Evolutionary conservation across 2,329 filamentous ascomycete species (phyloP).

Genomic region (Xylogone sp.): DNA sequence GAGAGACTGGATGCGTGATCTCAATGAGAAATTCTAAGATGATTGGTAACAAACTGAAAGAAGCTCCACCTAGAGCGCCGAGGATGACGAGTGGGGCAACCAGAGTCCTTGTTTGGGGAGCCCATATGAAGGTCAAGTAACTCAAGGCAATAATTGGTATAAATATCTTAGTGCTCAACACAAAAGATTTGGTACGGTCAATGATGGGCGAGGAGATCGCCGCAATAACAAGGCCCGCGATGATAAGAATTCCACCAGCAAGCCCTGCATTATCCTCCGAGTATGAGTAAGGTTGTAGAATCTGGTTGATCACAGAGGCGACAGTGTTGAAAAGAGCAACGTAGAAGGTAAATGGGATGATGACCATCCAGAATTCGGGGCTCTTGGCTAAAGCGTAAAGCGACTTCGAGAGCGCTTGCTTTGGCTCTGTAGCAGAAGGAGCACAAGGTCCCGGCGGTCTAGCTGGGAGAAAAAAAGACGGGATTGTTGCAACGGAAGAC

Average conservation of each 20-base stretch:
- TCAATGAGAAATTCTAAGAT: constrained; percentile 88
- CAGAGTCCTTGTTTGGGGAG: constrained; percentile 54
- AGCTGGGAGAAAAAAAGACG: constrained; percentile 77
- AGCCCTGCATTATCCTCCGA: constrained; percentile 82
- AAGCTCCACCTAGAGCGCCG: constrained; percentile 72
- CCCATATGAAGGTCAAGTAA: constrained; percentile 80
- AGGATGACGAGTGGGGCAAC: constrained; percentile 72
- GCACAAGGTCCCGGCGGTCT: constrained; percentile 74
- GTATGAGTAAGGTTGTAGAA: constrained; percentile 83
- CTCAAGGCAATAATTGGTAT: constrained; percentile 69
- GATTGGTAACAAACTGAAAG: constrained; percentile 78
- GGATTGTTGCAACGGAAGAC: constrained; percentile 63
- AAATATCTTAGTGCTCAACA: constrained; percentile 67
- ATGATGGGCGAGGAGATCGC: constrained; percentile 78
- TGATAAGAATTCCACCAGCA: constrained; percentile 82
- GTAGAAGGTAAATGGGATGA: constrained; percentile 76
- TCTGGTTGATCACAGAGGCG: constrained; percentile 85
- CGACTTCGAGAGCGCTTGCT: constrained; percentile 48
- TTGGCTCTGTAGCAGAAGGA: constrained; percentile 53
- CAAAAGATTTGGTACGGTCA: constrained; percentile 78
- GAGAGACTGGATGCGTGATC: constrained; percentile 79
- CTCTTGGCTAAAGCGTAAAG: constrained; percentile 53
- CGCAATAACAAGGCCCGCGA: constrained; percentile 75
- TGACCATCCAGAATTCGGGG: constrained; percentile 74
- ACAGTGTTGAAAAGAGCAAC: constrained; percentile 93